Base-by-base conservation (phyloP, 805 yeast species). In the Wickerhamiella allomyrinae region DNA sequence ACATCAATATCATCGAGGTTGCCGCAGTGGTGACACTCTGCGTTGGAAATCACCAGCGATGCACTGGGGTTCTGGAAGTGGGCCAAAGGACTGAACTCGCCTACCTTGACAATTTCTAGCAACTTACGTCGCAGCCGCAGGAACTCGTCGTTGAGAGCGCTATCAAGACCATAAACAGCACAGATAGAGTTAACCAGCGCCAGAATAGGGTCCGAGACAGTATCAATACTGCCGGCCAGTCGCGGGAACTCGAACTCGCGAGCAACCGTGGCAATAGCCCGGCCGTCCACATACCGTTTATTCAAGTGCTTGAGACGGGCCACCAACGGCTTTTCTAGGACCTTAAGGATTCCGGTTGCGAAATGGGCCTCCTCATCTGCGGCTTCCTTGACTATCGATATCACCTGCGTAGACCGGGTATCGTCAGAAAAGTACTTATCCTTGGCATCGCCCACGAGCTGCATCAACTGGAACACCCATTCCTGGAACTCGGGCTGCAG, bases 401-500 rank as follows among this genome's bases (percentile, higher is more conserved):
- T 20, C 13, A 23, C 29, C 29, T 36, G 39, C 13, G 39, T 36
- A 5, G 29, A 17, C n/a, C 39, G 39, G 19, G 39, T 36, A 20
- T 15, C 21, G 15, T 22, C 39, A 6, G n/a, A 23, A 7, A 33
- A 17, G 20, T 25, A 40, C 2, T 23, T 19, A 27, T 50, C 55
- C 34, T 48, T 53, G 21, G 66, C 63, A 43, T 73, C 74, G 27
- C 77, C 66, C 49, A 85, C 62, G 2, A 80, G 65, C 57, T 83
- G 91, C 53, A 87, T 60, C 53, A 85, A 77, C 46, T 84, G 73
- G 35, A 76, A 64, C 31, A 83, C 64, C 95, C 95, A 91, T 51
- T 80, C 91, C 37, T 78, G 80, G 63, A 91, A 86, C 56, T 91
- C 97, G 6, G 71, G 71, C 53, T 77, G 89, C 47, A 80, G 72